Conservation (phyloP, 2,329 filamentous ascomycete species). For the Ophiocordyceps unilateralis region DNA sequence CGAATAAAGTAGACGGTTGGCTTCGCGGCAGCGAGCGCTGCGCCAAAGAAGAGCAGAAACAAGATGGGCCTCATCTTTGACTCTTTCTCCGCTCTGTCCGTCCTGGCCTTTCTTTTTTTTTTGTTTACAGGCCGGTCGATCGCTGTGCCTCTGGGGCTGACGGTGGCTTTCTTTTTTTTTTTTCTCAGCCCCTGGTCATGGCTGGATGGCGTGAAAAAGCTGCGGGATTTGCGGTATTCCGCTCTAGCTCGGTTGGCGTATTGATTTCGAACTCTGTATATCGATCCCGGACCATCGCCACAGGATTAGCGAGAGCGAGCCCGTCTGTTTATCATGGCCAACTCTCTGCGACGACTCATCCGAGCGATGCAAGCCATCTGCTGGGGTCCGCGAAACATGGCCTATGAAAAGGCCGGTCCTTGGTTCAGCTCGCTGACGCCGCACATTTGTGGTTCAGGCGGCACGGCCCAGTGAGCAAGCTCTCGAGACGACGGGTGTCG, state of each 20-base stretch:
- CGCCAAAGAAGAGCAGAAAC: slow-evolving; percentile 5
- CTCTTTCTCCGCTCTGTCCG: neutral
- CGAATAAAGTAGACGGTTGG: slow-evolving; percentile 45
- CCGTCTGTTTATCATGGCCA: neutral
- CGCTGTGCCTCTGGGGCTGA: too few species aligned
- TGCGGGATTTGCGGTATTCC: neutral
- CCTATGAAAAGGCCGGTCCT: neutral
- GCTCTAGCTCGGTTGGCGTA: neutral
- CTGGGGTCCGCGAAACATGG: neutral
- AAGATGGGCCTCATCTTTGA: neutral
- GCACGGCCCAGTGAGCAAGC: neutral
- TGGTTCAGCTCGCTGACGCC: neutral
- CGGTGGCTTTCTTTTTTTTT: too few species aligned
- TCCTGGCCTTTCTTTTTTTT: too few species aligned
- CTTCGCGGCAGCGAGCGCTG: slow-evolving; percentile 6
- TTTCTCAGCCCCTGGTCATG: too few species aligned
- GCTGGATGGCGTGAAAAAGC: too few species aligned
- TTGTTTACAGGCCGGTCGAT: too few species aligned
- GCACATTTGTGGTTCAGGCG: neutral
- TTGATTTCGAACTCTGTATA: too few species aligned
- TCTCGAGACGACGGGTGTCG: neutral
- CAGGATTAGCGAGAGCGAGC: too few species aligned
- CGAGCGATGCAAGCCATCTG: neutral
- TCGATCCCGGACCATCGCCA: too few species aligned
- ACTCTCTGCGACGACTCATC: too few species aligned